Base-by-base conservation (phyloP, 2,329 filamentous ascomycete species). In the Fusarium marasasianum region DNA sequence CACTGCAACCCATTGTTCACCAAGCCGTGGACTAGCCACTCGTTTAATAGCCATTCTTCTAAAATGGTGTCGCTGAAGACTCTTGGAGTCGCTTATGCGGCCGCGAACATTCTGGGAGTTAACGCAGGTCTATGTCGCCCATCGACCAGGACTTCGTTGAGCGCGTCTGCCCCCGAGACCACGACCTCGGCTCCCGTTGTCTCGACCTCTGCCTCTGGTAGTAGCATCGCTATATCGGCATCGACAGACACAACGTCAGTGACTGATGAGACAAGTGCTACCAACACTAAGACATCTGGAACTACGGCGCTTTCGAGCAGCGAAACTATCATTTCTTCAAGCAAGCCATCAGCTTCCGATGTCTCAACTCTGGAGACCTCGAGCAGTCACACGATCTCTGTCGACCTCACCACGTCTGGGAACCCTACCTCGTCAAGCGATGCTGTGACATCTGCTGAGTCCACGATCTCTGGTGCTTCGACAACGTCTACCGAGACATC, bases 31-130 rank as follows among this genome's bases (percentile, higher is more conserved):
- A 22, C 24, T 29, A 58, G 62, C 35, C 62, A n/a, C 11, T 40
- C 57, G 17, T 53, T 50, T 24, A 26, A 20, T 31, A 55, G 41
- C 41, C 63, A 29, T n/a, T 67, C 64, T 11, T 66, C 45, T 14
- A 40, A 58, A 40, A 67, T 67, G 64, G 64, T 67, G n/a, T 67
- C 50, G 13, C 4, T 67, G 6, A 67, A 59, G n/a, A 5, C 31
- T 24, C 17, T 67, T 31, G 61, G n/a, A 2, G 50, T 51, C n/a
- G 61, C 26, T 24, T 66, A 66, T 67, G 64, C 31, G 6, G 44
- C 50, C 1, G 31, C 3, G 3, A 67, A 51, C n/a, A 3, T 67
- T 2, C 4, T 66, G 33, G 61, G 61, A 5, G 64, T 66, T 3
- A 29, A 67, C 1, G 64, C 64, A 13, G 43, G 64, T 18, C 44